Percentiles rank a stretch among this genome's conserved stretches.
Conservation (phyloP, 495 filamentous ascomycete genomes). For the Neurospora sp. region DNA sequence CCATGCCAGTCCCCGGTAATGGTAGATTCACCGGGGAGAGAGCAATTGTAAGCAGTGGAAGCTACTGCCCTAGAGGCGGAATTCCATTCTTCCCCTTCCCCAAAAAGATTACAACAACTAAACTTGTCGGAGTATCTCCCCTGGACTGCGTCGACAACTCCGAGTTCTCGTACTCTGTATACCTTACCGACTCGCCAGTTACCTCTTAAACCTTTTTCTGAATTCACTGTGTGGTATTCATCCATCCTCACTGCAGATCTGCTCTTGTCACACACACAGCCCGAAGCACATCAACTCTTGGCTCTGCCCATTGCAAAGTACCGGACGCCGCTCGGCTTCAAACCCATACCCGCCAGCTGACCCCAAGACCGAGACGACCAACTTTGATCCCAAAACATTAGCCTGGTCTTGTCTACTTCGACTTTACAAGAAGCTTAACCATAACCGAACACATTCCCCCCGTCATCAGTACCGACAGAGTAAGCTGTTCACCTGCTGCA, state of each 20-base stretch:
- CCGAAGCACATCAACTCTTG: background rate
- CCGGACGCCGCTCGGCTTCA: background rate
- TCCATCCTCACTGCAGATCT: background rate
- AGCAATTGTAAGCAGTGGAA: background rate
- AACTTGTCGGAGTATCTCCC: background rate
- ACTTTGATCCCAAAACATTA: background rate
- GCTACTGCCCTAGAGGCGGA: background rate
- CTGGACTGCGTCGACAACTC: background rate
- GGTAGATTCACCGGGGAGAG: background rate
- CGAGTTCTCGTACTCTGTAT: background rate
- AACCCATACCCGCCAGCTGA: background rate
- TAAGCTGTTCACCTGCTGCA: background rate
- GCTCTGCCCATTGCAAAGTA: background rate
- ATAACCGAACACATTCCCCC: background rate
- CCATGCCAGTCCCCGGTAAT: background rate
- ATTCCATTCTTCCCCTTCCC: background rate
- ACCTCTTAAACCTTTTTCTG: background rate
- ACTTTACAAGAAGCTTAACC: background rate
- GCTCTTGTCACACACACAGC: background rate
- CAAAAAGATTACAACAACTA: background rate
- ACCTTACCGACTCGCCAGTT: background rate
- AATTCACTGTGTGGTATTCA: background rate
- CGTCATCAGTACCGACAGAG: background rate
- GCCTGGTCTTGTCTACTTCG: background rate
- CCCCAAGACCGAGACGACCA: background rate